Evolutionary conservation across 352 stramenopile species (phyloP), one percentile per base, ranked within the genome.

Genomic region (Hyaloperonospora brassicae): DNA sequence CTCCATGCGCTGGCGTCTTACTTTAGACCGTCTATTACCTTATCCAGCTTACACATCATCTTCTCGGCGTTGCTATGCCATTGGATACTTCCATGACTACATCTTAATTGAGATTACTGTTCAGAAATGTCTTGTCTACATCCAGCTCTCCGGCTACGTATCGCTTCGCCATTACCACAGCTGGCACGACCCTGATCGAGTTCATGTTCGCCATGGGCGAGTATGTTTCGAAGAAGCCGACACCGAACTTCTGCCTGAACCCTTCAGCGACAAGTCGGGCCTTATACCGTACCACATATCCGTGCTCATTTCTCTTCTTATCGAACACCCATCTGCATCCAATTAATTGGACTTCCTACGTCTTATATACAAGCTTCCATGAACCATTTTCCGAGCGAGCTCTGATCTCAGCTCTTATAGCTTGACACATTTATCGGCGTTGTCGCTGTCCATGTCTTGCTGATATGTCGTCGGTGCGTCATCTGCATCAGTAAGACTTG

Each of bases 1-100:
- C 62, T 49, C 64, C 55, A 72, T 21, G 51, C 64, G 11, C 36
- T 52, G 22, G 50, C 59, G 0, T 47, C 50, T 17, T 72, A 46
- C 42, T 59, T 59, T 1, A 61, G 24, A 0, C 58, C 62, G 27
- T 64, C 64, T 14, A 65, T 47, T 1, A 51, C 46, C 50, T 62
- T 59, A n/a, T 57, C 11, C 11, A 68, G 12, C n/a, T 34, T 4
- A n/a, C 41, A 62, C 36, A 64, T 30, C 27, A 49, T 39, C 30
- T 61, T n/a, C 42, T 1, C 2, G 7, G 22, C 39, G 22, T 48
- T 23, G 13, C 3, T 14, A 49, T 44, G 14, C 53, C 38, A 8
- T 49, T 24, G 36, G 27, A 36, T 2, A 54, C 25, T 22, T 59
- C 53, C 53, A 59, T 44, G 36, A 31, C 49, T 0, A 50, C 25